Evolutionary conservation across 169 alveolate genomes (phyloP).

Genomic region (Eimeria necatrix): DNA sequence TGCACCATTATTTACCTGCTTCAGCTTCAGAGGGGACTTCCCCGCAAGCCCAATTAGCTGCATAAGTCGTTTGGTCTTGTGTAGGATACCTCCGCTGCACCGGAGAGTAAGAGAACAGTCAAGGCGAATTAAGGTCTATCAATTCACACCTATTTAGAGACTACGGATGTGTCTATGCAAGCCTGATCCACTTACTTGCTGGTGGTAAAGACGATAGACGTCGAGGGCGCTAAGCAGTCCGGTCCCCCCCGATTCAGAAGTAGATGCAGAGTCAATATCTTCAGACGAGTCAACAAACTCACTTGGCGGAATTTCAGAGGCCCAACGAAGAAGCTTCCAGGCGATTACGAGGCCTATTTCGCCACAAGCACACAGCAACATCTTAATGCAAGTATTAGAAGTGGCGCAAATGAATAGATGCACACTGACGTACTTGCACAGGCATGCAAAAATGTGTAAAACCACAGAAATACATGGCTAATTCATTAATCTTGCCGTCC

Average conservation of each 20-base stretch:
- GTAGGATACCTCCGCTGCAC: slow-evolving; percentile 6
- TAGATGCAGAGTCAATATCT: slow-evolving; percentile 7
- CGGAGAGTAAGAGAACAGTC: not conserved
- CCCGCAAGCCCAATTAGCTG: slow-evolving; percentile 10
- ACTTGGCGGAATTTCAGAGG: slow-evolving; percentile 80
- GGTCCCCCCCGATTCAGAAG: not conserved
- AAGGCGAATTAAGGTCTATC: too few relatives aligned
- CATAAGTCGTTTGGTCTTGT: slow-evolving; percentile 17
- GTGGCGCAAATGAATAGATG: not conserved
- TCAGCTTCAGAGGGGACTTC: slow-evolving; percentile 2
- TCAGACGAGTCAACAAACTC: slow-evolving; percentile 42
- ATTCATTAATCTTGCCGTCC: not conserved
- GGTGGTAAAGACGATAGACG: slow-evolving; percentile 53
- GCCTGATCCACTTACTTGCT: slow-evolving; percentile 25
- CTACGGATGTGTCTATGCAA: not conserved
- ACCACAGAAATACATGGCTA: not conserved
- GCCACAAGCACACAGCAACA: not conserved
- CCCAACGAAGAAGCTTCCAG: slow-evolving; percentile 80
- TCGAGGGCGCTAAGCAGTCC: not conserved
- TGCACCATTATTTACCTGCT: not conserved
- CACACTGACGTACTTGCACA: not conserved
- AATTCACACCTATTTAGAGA: too few relatives aligned
- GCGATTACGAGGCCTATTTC: slow-evolving; percentile 63
- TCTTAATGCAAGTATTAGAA: not conserved
- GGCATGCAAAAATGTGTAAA: not conserved